Evolutionary conservation across 1,284 basidiomycete genomes (phyloP), one percentile per base, ranked within the genome.

Genomic region (Cystobasidium pallidum): DNA sequence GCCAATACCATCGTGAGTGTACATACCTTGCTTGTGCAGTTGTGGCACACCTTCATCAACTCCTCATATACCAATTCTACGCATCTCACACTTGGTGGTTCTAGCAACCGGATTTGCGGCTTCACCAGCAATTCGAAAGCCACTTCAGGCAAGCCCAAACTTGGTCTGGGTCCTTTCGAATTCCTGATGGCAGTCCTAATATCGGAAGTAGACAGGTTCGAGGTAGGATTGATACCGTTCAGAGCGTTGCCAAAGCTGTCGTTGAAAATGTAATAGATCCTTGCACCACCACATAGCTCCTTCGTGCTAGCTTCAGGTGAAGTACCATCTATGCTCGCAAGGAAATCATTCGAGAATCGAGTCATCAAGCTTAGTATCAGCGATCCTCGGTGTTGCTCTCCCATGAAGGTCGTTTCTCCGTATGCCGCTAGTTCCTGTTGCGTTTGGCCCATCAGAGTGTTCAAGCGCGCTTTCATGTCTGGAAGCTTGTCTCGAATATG

Each of bases 261-360:
- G 80, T 98, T 94, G 87, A 99, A 99, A 81, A 99, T 98, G 84
- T 97, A 98, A 83, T 98, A 99, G 81, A 99, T 93, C 70, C 96
- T 87, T 11, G 96, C 96, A 70, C 96, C 96, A 52, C 96, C 96
- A 32, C 92, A 98, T 10, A 99, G 88, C 81, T 99, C 96, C 81
- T 99, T 99, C 3, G 96, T 99, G 1, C 93, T 96, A 77, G 98
- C 92, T 77, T 97, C 92, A 58, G 95, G 87, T 72, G 92, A 92
- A n/a, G 94, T 98, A 63, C 96, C 96, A 78, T 99, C 96, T 78
- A 99, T 97, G 19, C 94, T 97, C 1, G 94, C 89, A 68, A 99
- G 87, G 79, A 98, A 99, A 83, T 99, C 96, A 58, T 92, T 89
- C 2, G 94, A 94, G 79, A 99, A 99, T 83, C 95, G 93, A 58